Evolutionary conservation across 1,139 yeast genomes (phyloP).

Genomic region (Debaryomyces coudertii): DNA sequence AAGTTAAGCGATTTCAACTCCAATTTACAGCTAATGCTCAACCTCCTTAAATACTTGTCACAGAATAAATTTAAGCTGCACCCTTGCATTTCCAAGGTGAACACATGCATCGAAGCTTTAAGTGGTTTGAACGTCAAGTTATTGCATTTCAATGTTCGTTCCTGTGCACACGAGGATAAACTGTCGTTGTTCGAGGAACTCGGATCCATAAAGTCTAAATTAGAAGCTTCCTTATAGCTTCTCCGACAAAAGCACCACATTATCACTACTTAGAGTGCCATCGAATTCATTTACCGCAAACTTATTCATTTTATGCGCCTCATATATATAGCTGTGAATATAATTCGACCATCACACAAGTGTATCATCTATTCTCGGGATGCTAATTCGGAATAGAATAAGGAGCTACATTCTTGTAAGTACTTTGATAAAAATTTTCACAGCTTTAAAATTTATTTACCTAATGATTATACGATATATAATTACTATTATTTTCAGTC

Average conservation of each 20-base stretch:
- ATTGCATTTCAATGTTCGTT: conserved; percentile 10
- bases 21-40: conserved; percentile 35
- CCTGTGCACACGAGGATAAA: conserved; percentile 8
- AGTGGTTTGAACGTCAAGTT: conserved; percentile 10
- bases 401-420: no score
- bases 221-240: background rate
- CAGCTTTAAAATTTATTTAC: no score
- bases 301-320: no score
- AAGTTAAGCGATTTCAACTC: conserved; percentile 32
- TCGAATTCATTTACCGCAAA: no score
- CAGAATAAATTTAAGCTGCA: conserved; percentile 5
- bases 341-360: no score
- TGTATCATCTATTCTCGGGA: no score
- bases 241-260: background rate
- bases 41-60: conserved; percentile 22
- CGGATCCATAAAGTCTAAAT: background rate
- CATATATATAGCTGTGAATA: no score
- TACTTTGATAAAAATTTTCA: no score
- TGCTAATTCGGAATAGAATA: no score
- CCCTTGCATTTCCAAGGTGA: conserved; percentile 1
- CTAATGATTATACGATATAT: no score
- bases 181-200: conserved; percentile 1
- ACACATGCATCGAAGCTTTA: conserved; percentile 4
- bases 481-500: no score
- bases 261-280: no score